Conservation (phyloP, 2,329 filamentous ascomycete species). For the Gnomoniopsis sp. region DNA sequence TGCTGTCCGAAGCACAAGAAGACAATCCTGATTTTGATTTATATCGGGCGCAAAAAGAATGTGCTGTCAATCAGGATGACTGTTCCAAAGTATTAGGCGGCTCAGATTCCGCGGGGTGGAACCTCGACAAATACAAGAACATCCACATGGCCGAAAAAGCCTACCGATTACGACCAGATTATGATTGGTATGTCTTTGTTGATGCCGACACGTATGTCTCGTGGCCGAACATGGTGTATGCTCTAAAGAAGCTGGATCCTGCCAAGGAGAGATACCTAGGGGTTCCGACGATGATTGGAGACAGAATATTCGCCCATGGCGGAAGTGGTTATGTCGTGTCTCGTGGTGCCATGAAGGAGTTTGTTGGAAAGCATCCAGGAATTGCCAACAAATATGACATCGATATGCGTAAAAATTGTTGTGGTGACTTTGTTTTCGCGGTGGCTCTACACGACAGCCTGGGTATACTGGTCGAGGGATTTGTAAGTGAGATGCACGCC, state of each 20-base stretch:
- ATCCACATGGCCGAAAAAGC: constrained; percentile 56
- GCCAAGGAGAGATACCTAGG: constrained; percentile 46
- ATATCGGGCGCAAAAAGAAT: constrained; percentile 42
- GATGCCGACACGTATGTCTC: constrained; percentile 58
- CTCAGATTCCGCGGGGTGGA: constrained; percentile 40
- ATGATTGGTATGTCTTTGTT: constrained; percentile 59
- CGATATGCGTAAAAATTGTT: constrained; percentile 39
- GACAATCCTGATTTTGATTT: constrained; percentile 49
- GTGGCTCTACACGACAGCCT: constrained; percentile 44
- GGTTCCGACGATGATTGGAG: constrained; percentile 40
- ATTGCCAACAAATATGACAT: constrained; percentile 46
- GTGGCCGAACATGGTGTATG: constrained; percentile 49
- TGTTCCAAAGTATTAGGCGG: constrained; percentile 34
- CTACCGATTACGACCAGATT: constrained; percentile 45
- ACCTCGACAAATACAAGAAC: constrained; percentile 61
- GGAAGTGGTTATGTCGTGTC: constrained; percentile 55
- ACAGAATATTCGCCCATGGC: constrained; percentile 50
- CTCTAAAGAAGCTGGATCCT: constrained; percentile 42
- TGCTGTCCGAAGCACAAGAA: constrained; percentile 39
- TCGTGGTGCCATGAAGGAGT: constrained; percentile 46
- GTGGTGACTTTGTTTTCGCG: constrained; percentile 49
- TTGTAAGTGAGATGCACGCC: constrained; percentile 31
- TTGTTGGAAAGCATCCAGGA: constrained; percentile 38
- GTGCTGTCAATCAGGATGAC: constrained; percentile 41
- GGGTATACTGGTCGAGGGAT: constrained; percentile 37